Percentiles rank a stretch among this genome's conserved stretches.
phyloP scores from a whole-genome alignment of 208 protist species.

The Leishmania aethiopica region DNA sequence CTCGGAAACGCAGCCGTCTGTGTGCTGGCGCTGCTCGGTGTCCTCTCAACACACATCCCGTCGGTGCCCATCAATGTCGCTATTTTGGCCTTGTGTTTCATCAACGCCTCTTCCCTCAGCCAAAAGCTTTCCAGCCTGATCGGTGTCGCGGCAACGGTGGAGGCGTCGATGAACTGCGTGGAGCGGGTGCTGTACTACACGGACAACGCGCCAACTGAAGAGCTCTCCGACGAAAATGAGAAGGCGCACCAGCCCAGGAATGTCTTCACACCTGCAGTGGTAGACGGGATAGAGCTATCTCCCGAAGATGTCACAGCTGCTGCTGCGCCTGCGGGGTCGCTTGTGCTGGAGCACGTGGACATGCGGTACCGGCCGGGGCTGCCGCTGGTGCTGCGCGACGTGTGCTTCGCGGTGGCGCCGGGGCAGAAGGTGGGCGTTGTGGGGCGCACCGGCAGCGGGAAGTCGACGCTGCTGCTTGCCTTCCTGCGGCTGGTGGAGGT shows the following conservation, averaged over 20 bases:
- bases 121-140: too few relatives aligned
- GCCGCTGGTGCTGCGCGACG: slow-evolving; percentile 67
- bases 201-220: slow-evolving; percentile 60
- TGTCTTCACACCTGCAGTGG: too few relatives aligned
- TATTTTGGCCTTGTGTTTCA: slow-evolving; percentile 17
- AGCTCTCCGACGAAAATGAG: slow-evolving; percentile 44
- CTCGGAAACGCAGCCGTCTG: slow-evolving; percentile 42
- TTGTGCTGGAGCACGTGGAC: slow-evolving; percentile 67
- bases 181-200: slow-evolving; percentile 53
- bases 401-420: slow-evolving; percentile 52
- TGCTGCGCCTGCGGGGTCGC: slow-evolving; percentile 32
- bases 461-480: slow-evolving; percentile 13
- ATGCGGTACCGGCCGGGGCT: slow-evolving; percentile 73
- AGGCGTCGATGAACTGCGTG: slow-evolving; percentile 73
- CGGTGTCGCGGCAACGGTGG: slow-evolving; percentile 39
- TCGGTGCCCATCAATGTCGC: not conserved
- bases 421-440: slow-evolving; percentile 85
- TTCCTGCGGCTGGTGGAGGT: slow-evolving; percentile 47
- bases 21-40: too few relatives aligned
- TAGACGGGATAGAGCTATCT: not conserved
- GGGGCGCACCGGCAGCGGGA: slow-evolving; percentile 77
- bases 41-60: too few relatives aligned
- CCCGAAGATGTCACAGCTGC: slow-evolving; percentile 63
- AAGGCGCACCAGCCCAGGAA: too few relatives aligned
- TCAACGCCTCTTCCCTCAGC: too few relatives aligned